A percentile compares a stretch with the other conserved stretches of the same genome.
Evolutionary conservation across 2,329 filamentous ascomycete species (phyloP).

Genomic region (Neofusicoccum parvum): DNA sequence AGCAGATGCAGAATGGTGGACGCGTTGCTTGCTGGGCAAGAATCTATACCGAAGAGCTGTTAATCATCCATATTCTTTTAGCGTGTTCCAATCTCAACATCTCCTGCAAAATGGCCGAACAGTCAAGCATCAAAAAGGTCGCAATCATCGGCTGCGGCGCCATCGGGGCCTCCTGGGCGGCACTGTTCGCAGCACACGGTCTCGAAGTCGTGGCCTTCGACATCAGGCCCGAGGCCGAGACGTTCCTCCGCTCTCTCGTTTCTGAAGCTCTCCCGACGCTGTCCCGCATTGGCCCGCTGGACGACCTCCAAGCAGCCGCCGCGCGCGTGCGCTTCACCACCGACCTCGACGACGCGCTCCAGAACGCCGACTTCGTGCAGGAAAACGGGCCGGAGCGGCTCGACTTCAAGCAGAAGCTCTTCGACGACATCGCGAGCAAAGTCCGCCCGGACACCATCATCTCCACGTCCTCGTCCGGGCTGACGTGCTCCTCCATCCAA

Average conservation of each 20-base stretch:
- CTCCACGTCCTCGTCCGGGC: conserved; percentile 44
- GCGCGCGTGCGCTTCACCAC: conserved; percentile 25
- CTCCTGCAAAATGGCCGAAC: neutral
- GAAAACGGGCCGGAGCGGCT: conserved; percentile 44
- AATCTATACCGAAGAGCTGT: too few relatives aligned
- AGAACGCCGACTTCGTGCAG: conserved; percentile 21
- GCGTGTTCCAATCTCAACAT: neutral
- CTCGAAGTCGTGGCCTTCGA: conserved; percentile 47
- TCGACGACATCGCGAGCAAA: conserved; percentile 37
- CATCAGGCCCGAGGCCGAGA: conserved; percentile 39
- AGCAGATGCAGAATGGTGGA: too few relatives aligned
- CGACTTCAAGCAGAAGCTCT: conserved; percentile 43
- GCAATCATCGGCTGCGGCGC: conserved; percentile 42
- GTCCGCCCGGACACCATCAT: conserved; percentile 40
- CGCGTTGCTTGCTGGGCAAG: too few relatives aligned
- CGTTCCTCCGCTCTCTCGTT: conserved; percentile 23
- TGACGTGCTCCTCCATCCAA: conserved; percentile 38
- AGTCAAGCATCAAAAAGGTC: conserved; percentile 27
- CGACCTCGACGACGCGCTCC: conserved; percentile 26
- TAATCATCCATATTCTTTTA: neutral
- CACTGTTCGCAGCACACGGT: conserved; percentile 43
- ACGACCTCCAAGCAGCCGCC: conserved; percentile 7
- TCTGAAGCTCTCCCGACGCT: conserved; percentile 24
- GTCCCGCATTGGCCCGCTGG: conserved; percentile 21
- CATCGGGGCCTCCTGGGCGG: conserved; percentile 48